Base-by-base conservation (phyloP, 495 filamentous ascomycete genomes). In the Aspergillus homomorphus region DNA sequence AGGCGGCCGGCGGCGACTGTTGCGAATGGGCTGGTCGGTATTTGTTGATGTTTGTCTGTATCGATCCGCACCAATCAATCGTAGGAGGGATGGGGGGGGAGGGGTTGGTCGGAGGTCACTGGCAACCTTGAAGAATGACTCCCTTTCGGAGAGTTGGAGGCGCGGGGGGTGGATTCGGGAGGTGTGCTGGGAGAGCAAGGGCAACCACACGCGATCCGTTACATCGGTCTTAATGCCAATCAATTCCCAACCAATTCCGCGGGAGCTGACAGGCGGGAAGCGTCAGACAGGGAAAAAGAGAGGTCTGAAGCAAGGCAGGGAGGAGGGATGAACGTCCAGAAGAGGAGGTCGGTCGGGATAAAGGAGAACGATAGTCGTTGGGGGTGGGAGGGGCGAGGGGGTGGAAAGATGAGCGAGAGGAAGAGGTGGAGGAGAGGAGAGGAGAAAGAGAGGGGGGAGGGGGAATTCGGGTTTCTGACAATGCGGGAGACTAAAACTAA, bases 201-300 rank as follows among this genome's bases (percentile, higher is more conserved):
- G 60, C 61, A 66, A 53, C 58, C 59, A 67, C 61, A 65, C 65
- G 62, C 59, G 68, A 64, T 70, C 71, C 67, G 68, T 75, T 69
- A 69, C 70, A 72, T 76, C 68, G 68, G 66, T 69, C 69, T 70
- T 62, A 61, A 66, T 53, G 44, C 46, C 61, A 61, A 61, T 57
- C 54, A 54, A 56, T 49, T 60, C 30, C 38, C 48, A 55, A 51
- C 53, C 58, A 59, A 59, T 59, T 63, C 61, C 42, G 20, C 42
- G 57, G 60, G 45, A 52, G 48, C 20, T 51, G 33, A 24, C 18
- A 54, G 48, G 56, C 57, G 22, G 23, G 56, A 55, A 58, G 56
- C 56, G 45, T 54, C 51, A 44, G n/a, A 48, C 30, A 41, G 22
- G 22, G 22, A 19, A 28, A 43, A 44, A 62, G 22, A 44, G 50